Conservation (phyloP, 2,329 filamentous ascomycete genomes). For the Nemania sp. region DNA sequence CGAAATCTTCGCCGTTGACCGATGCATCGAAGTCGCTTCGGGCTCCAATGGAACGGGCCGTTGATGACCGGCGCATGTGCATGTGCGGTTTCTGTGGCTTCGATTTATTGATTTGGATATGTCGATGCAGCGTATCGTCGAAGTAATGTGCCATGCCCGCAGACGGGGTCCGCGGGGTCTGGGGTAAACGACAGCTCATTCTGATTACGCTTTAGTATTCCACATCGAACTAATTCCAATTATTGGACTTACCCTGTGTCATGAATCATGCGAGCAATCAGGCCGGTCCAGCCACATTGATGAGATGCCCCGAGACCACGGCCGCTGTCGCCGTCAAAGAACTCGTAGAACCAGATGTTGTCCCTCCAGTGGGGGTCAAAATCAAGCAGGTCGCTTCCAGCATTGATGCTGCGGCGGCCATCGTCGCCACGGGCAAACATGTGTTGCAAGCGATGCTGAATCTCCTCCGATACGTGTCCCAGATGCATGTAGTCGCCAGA, state of each 20-base stretch:
- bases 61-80: conserved; percentile 77
- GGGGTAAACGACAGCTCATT: conserved; percentile 85
- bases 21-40: conserved; percentile 75
- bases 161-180: conserved; percentile 87
- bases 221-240: not conserved
- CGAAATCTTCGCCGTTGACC: conserved; percentile 52
- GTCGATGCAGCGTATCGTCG: conserved; percentile 79
- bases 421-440: conserved; percentile 84
- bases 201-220: conserved; percentile 56
- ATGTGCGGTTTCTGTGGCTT: conserved; percentile 57
- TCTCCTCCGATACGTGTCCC: conserved; percentile 90
- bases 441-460: conserved; percentile 93
- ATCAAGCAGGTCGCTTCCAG: conserved; percentile 81
- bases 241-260: conserved; percentile 79
- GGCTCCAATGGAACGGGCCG: conserved; percentile 79
- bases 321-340: conserved; percentile 91
- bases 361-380: conserved; percentile 94
- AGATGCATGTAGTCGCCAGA: conserved; percentile 96
- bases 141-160: conserved; percentile 91
- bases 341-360: conserved; percentile 94
- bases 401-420: conserved; percentile 86
- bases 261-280: conserved; percentile 96
- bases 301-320: conserved; percentile 90
- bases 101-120: conserved; percentile 47
- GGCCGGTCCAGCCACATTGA: conserved; percentile 94